Conservation (phyloP, 176 grass and related monocot genomes). For the Triticum urartu region DNA sequence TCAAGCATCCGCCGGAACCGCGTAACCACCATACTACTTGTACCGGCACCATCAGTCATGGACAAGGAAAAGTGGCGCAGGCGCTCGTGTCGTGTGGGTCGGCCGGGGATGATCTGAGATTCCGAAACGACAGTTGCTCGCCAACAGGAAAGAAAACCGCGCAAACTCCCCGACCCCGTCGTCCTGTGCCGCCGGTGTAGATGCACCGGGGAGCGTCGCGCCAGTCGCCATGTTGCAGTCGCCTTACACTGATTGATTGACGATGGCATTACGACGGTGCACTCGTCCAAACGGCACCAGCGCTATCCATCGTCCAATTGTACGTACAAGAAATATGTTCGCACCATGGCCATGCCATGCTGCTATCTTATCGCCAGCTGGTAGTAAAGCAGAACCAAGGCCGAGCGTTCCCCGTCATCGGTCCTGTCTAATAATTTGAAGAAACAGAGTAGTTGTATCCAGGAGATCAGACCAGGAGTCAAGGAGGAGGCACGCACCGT, state of each 20-base stretch:
- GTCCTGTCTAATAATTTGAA: background rate
- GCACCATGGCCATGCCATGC: background rate
- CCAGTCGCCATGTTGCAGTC: background rate
- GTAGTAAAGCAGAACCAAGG: background rate
- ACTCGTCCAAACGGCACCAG: constrained; percentile 2
- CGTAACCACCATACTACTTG: background rate
- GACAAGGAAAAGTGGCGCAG: background rate
- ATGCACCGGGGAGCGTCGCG: background rate
- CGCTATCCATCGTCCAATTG: background rate
- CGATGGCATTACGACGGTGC: background rate
- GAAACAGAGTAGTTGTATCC: background rate
- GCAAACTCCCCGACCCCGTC: background rate
- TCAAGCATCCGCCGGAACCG: background rate
- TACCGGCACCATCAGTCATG: background rate
- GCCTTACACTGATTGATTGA: background rate
- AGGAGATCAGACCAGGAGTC: background rate
- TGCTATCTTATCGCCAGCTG: background rate
- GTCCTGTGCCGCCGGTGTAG: background rate
- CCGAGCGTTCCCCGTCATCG: background rate
- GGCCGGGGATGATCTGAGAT: background rate
- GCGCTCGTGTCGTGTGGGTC: background rate
- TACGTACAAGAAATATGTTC: background rate
- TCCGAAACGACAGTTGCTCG: background rate
- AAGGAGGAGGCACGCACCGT: background rate
- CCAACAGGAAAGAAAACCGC: background rate